A percentile compares a stretch with the other conserved stretches of the same genome.
Evolutionary conservation across 495 filamentous ascomycete species (phyloP).

Genomic region (Penicillium ucsense): DNA sequence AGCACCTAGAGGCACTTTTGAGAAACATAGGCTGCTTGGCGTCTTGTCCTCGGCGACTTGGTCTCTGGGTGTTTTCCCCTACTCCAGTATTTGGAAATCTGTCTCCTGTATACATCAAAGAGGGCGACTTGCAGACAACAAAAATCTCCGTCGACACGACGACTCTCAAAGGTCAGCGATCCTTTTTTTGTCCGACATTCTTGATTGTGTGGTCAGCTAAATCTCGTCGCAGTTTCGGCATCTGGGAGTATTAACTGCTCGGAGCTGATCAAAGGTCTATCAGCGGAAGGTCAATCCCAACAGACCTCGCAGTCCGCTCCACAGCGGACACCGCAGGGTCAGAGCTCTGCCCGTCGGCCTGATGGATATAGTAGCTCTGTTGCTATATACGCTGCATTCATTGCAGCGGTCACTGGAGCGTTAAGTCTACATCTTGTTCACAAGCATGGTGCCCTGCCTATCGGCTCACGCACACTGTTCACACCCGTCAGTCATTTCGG

Average conservation of each 20-base stretch:
- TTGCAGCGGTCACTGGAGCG: conserved; percentile 34
- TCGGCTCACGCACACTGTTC: conserved; percentile 37
- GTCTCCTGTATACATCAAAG: conserved; percentile 16
- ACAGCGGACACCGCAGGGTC: conserved; percentile 20
- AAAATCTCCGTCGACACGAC: conserved; percentile 27
- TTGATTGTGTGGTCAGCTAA: conserved; percentile 3
- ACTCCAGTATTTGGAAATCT: conserved; percentile 34
- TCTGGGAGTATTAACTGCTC: conserved; percentile 28
- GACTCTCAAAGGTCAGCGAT: conserved; percentile 28
- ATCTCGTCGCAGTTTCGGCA: conserved; percentile 24
- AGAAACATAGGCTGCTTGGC: conserved; percentile 31
- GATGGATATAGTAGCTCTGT: conserved; percentile 28
- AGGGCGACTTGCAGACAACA: conserved; percentile 21
- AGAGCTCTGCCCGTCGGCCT: conserved; percentile 17
- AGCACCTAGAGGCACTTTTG: conserved; percentile 33
- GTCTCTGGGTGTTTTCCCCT: conserved; percentile 36
- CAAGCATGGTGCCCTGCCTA: conserved; percentile 28
- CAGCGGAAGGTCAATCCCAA: conserved; percentile 22
- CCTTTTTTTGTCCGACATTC: neutral
- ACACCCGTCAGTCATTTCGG: conserved; percentile 24
- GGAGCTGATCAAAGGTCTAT: conserved; percentile 32
- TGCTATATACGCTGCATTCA: conserved; percentile 36
- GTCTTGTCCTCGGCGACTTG: conserved; percentile 33
- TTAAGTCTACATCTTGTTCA: conserved; percentile 33
- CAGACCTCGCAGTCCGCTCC: conserved; percentile 10